Evolutionary conservation across 2,329 filamentous ascomycete species (phyloP).

Genomic region (Herpotrichia juniperi): DNA sequence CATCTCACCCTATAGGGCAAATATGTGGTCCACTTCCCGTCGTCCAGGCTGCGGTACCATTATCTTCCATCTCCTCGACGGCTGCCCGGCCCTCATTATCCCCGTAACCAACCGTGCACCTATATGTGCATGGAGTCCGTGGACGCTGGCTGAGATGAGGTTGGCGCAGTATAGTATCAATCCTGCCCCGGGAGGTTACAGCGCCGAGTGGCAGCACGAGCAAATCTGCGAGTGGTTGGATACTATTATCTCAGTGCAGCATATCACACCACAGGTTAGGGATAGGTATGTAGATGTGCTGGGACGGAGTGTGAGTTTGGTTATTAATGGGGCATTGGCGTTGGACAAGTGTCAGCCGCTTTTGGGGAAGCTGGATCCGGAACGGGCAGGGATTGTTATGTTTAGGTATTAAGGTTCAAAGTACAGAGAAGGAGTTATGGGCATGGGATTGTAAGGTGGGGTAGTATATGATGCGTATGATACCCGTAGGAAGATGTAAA

Average conservation of each 20-base stretch:
- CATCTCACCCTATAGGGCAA: constrained; percentile 42
- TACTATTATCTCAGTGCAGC: constrained; percentile 30
- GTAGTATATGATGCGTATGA: too few species aligned
- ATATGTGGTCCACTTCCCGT: constrained; percentile 46
- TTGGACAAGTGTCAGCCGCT: constrained; percentile 31
- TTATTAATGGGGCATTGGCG: constrained; percentile 45
- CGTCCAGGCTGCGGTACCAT: constrained; percentile 45
- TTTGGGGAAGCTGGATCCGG: constrained; percentile 41
- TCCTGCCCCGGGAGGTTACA: constrained; percentile 19
- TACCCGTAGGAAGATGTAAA: too few species aligned
- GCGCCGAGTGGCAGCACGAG: constrained; percentile 37
- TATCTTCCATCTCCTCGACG: constrained; percentile 44
- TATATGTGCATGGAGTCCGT: constrained; percentile 41
- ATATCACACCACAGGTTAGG: constrained; percentile 25
- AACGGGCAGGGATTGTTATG: constrained; percentile 44
- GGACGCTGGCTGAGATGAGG: constrained; percentile 42
- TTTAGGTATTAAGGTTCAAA: constrained; percentile 48
- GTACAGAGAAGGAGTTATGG: too few species aligned
- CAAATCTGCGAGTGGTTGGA: constrained; percentile 46
- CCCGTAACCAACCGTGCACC: constrained; percentile 37
- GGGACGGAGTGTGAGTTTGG: constrained; percentile 39
- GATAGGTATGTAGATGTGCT: constrained; percentile 41
- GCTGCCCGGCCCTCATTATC: constrained; percentile 45
- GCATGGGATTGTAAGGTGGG: too few species aligned
- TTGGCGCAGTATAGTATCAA: constrained; percentile 11